Percentiles rank a stretch among this genome's conserved stretches.
These are phyloP conservation scores for Trichoderma guizhouense DNA, from an alignment of 2,329 filamentous ascomycete genomes.

Conservation along the genomic window DNA sequence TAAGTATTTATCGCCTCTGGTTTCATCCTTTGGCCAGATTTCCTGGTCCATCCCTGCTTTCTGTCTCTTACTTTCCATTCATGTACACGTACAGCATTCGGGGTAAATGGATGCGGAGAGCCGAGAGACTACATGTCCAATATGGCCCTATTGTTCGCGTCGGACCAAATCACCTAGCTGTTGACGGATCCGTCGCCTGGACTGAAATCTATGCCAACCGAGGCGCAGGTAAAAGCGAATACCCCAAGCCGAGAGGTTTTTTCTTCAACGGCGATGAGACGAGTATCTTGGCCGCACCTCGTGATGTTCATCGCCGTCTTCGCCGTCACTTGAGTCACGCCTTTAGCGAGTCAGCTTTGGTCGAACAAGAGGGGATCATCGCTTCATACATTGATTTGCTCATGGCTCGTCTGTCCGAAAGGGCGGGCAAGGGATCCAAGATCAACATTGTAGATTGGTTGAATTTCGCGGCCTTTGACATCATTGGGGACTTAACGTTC, in stretches of 20 bases:
- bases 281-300: constrained; percentile 19
- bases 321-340: constrained; percentile 29
- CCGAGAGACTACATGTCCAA: constrained; percentile 22
- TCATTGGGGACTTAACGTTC: constrained; percentile 30
- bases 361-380: constrained; percentile 31
- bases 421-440: constrained; percentile 17
- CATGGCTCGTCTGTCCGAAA: not conserved
- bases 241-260: not conserved
- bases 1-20: no score
- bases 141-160: constrained; percentile 39
- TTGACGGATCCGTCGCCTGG: constrained; percentile 34
- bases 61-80: no score
- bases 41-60: no score
- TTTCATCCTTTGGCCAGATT: no score
- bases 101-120: no score
- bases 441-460: not conserved
- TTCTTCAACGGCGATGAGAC: constrained; percentile 18
- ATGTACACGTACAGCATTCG: no score
- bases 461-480: not conserved
- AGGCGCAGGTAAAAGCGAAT: constrained; percentile 20
- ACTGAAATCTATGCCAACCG: constrained; percentile 30
- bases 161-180: constrained; percentile 38
- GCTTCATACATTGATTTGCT: constrained; percentile 28
- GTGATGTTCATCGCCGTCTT: constrained; percentile 22
- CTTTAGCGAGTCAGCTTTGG: constrained; percentile 31